Evolutionary conservation across 257 asterid species (phyloP).

Genomic region (Thymus quinquecostatus): DNA sequence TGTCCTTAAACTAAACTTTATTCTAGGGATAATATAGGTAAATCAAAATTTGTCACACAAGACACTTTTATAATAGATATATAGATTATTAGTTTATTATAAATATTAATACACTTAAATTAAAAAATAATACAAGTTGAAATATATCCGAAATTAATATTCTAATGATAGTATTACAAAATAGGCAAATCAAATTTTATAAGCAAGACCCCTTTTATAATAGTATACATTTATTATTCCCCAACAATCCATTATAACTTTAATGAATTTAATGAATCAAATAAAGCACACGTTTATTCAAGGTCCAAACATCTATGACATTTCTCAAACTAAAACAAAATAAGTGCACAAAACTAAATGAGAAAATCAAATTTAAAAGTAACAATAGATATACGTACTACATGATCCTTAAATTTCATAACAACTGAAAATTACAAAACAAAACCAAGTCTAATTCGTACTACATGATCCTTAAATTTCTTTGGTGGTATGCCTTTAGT

Average conservation of each 20-base stretch:
- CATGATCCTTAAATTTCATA: too few species aligned
- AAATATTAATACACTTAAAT: too few species aligned
- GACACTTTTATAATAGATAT: too few species aligned
- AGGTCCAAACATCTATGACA: neutral
- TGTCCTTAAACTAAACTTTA: too few species aligned
- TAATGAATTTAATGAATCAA: too few species aligned
- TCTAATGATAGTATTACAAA: too few species aligned
- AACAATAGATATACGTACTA: neutral
- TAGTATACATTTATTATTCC: neutral
- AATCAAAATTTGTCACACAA: too few species aligned
- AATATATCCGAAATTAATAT: too few species aligned
- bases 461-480: slow-evolving; percentile 11
- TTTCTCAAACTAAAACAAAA: neutral
- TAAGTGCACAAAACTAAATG: neutral
- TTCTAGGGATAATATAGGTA: too few species aligned
- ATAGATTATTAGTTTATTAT: too few species aligned
- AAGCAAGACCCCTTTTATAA: neutral
- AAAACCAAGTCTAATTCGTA: neutral
- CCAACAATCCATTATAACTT: neutral
- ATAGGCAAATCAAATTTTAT: neutral
- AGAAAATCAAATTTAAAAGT: neutral
- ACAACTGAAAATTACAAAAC: neutral
- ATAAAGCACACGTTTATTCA: neutral
- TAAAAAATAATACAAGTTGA: neutral
- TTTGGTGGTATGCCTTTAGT: slow-evolving; percentile 8